Percentiles rank a stretch among this genome's conserved stretches.
Conservation (phyloP, 441 rosid genomes). For the Erodium texanum region DNA sequence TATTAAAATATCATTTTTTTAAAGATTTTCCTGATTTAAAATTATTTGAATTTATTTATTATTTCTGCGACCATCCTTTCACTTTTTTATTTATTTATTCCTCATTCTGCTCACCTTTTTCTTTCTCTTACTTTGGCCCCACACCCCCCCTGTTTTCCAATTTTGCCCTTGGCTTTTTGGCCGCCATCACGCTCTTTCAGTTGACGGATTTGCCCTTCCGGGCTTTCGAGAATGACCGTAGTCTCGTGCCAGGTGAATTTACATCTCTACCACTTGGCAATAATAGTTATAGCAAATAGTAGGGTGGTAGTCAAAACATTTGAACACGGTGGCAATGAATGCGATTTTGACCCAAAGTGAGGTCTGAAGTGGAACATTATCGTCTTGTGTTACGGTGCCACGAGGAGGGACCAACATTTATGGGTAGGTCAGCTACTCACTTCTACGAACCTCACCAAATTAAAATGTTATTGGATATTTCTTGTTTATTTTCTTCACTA, state of each 20-base stretch:
- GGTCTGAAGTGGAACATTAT: background rate
- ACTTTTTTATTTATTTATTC: background rate
- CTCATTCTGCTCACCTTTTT: conserved; percentile 12
- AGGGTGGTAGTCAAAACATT: no score
- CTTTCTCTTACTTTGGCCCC: conserved; percentile 21
- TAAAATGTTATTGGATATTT: no score
- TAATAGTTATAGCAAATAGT: no score
- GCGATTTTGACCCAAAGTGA: background rate
- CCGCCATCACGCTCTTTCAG: background rate
- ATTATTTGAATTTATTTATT: background rate
- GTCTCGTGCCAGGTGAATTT: no score
- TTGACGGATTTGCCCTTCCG: conserved; percentile 23
- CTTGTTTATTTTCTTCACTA: no score
- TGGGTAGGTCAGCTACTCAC: background rate
- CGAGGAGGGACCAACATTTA: background rate
- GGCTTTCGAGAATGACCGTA: background rate
- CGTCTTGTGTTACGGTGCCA: background rate
- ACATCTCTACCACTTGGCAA: no score
- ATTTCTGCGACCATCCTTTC: background rate
- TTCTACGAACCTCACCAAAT: background rate
- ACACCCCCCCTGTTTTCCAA: background rate
- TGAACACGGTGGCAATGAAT: background rate
- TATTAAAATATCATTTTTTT: conserved; percentile 11
- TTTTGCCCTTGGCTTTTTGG: background rate
- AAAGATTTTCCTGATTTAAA: conserved; percentile 4